Conservation (phyloP, 306 rosid genomes). For the Citrullus colocynthis region DNA sequence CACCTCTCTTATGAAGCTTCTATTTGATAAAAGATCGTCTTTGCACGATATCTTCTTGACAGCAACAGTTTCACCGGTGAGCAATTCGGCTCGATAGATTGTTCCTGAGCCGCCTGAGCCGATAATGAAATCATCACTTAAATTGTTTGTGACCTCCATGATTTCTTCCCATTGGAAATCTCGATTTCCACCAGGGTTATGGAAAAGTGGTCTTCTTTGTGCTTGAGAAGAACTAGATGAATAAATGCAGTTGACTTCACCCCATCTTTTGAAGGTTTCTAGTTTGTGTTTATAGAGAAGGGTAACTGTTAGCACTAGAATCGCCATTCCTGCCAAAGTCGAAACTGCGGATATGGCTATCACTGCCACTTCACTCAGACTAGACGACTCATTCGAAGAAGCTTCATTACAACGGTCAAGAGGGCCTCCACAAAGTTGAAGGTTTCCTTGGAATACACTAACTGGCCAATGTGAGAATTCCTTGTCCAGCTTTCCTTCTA, state of each 20-base stretch:
- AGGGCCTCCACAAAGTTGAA: conserved; percentile 65
- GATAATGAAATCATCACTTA: conserved; percentile 62
- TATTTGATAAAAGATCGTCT: conserved; percentile 62
- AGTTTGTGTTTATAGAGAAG: conserved; percentile 35
- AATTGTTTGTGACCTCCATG: conserved; percentile 70
- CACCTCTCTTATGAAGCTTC: conserved; percentile 67
- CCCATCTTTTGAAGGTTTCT: conserved; percentile 28
- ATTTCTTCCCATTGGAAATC: conserved; percentile 79
- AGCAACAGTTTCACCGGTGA: conserved; percentile 61
- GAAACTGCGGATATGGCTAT: conserved; percentile 53
- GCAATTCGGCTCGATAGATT: conserved; percentile 71
- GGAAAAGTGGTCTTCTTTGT: conserved; percentile 55
- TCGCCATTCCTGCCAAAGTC: conserved; percentile 49
- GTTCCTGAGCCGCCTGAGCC: conserved; percentile 94
- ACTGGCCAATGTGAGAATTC: conserved; percentile 60
- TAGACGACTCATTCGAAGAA: conserved; percentile 17
- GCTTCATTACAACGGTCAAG: conserved; percentile 32
- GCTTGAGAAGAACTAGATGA: conserved; percentile 65
- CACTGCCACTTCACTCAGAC: conserved; percentile 34
- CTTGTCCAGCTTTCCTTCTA: conserved; percentile 54
- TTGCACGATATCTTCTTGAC: conserved; percentile 70
- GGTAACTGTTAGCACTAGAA: conserved; percentile 34
- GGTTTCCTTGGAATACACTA: conserved; percentile 55
- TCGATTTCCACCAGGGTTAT: conserved; percentile 35
- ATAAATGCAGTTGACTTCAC: conserved; percentile 40